A percentile compares a stretch with the other conserved stretches of the same genome.
Conservation (phyloP, 2,329 filamentous ascomycete genomes). For the Chalara sp. region DNA sequence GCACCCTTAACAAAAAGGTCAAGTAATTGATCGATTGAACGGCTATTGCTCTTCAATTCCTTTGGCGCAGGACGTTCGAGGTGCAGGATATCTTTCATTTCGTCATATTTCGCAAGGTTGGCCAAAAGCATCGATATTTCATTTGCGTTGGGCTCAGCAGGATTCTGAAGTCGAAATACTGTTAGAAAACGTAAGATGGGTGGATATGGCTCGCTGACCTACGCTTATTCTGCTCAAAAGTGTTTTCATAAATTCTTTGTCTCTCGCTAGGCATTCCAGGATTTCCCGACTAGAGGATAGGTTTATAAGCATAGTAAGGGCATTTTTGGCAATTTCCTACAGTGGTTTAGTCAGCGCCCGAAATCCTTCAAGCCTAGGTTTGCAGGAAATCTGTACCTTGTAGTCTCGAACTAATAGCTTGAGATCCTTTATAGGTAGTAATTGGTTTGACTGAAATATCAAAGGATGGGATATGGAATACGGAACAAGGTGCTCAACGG, state of each 20-base stretch:
- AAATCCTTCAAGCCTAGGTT: background rate
- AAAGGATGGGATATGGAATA: constrained; percentile 67
- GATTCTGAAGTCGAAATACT: constrained; percentile 39
- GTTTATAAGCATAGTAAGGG: constrained; percentile 84
- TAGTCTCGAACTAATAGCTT: constrained; percentile 85
- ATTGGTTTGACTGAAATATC: constrained; percentile 76
- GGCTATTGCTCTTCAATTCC: constrained; percentile 63
- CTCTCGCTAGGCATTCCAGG: constrained; percentile 63
- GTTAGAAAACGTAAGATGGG: constrained; percentile 4
- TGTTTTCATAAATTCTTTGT: constrained; percentile 74
- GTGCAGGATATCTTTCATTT: constrained; percentile 60
- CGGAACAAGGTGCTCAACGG: constrained; percentile 79
- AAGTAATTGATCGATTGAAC: constrained; percentile 82
- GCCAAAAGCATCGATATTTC: constrained; percentile 86
- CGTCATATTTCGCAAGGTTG: constrained; percentile 79
- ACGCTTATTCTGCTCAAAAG: constrained; percentile 68
- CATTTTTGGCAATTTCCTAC: constrained; percentile 87
- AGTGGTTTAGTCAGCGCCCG: background rate
- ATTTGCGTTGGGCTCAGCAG: constrained; percentile 75
- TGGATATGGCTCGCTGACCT: constrained; percentile 42
- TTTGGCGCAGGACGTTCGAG: constrained; percentile 63
- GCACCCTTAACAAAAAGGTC: constrained; percentile 95
- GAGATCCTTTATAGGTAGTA: constrained; percentile 77
- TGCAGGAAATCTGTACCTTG: constrained; percentile 45
- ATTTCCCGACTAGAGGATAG: constrained; percentile 72